Evolutionary conservation across 2,329 filamentous ascomycete genomes (phyloP), one percentile per base, ranked within the genome.

Genomic region (Alternaria atra): DNA sequence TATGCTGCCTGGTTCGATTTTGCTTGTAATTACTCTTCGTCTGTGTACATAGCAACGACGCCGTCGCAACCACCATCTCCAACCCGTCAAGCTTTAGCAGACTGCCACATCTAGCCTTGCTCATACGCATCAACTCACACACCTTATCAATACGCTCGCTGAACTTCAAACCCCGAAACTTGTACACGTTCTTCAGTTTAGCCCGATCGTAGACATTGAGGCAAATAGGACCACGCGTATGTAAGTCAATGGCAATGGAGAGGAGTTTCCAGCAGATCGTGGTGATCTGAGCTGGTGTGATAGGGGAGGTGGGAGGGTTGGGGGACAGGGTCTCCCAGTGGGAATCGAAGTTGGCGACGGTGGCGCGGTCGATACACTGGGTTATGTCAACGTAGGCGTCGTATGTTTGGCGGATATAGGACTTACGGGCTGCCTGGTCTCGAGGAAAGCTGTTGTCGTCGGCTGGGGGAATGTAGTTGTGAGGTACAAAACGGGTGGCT

Each of bases 371-470:
- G 25, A 55, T 50, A 3, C 55, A 62, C 13, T 37, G 10, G 13
- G 34, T 42, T 17, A 25, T 58, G 25, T 62, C 55, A 13, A 35
- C 15, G 27, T 55, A 58, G n/a, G 60, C 60, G 6, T 53, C 44
- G 17, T 52, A 27, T 4, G 59, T 32, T 13, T 20, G 44, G 17
- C 29, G 17, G 4, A 62, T 47, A 17, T 59, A 62, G 15, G 12
- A 4, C 5, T 9, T 40, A 8, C 23, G 39, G 2, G 34, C 8
- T n/a, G 40, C 32, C 5, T 20, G 12, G 20, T 60, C 27, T 32
- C 52, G 39, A 5, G 52, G 46, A 7, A 60, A 43, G 5, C 29
- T 60, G 13, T n/a, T 6, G 27, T 60, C 58, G 17, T 46, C 32
- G 20, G 30, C 30, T 7, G 46, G 40, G 6, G 46, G 23, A 9